Base-by-base conservation (phyloP, 768 basidiomycete genomes). In the Hypsizygus marmoreus region DNA sequence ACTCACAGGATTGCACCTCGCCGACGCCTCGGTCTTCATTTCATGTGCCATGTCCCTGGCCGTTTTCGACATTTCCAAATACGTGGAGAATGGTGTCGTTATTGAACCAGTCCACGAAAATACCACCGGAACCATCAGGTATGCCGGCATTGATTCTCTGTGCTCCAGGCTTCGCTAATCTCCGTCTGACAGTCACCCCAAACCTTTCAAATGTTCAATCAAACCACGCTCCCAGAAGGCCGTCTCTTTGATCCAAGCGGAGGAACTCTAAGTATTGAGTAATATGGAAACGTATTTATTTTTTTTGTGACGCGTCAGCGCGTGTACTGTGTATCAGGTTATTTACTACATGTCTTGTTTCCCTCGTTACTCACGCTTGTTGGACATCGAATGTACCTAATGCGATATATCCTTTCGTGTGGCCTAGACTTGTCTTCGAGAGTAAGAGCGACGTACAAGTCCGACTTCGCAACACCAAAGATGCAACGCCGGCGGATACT, bases 41-140 rank as follows among this genome's bases (percentile, higher is more conserved):
- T 66, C 76, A 28, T 76, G 76, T 55, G 78, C 68, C 10, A 75
- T 76, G 69, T 62, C 76, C 16, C 57, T 81, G 44, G 73, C 79
- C 1, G 77, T 76, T 19, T 77, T 81, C 49, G 65, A 80, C 51
- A 69, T 82, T 44, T 60, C 67, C 6, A 79, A 79, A 60, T 63
- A 48, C 34, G 56, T 77, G 25, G 72, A 77, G 50, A 70, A 77
- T 34, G 71, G 72, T 14, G 50, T 71, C 4, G 58, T 68, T 17
- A 57, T 82, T 26, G 75, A 75, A 37, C 83, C 82, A 6, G 67
- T 80, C 16, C 66, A 80, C 19, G 80, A 79, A 11, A 76, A 76
- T 26, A 82, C 81, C 9, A 74, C 76, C 9, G 83, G 83, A 14
- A 82, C 82, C 0, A 86, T 86, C 53, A 85, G 82, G 83, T 77